Percentiles rank a stretch among this genome's conserved stretches.
Conservation (phyloP, 1,284 basidiomycete genomes). For the Sphagnurus paluster region DNA sequence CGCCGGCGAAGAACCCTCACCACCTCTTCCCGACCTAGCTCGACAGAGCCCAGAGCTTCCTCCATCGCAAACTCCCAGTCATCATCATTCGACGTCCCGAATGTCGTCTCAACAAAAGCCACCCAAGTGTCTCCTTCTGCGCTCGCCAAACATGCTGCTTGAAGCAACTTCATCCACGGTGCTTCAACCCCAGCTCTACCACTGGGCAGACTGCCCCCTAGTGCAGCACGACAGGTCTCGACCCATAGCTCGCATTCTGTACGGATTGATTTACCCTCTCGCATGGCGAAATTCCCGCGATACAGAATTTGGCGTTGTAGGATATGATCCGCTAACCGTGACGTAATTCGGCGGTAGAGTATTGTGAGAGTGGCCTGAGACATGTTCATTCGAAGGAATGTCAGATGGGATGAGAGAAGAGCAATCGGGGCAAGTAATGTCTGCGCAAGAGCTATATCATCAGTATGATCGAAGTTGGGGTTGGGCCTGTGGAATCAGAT, state of each 20-base stretch:
- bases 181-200: conserved; percentile 52
- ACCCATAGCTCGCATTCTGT: conserved; percentile 80
- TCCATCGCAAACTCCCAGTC: conserved; percentile 49
- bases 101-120: conserved; percentile 42
- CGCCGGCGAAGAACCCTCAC: conserved; percentile 48
- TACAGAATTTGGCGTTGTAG: conserved; percentile 80
- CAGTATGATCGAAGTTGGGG: conserved; percentile 23
- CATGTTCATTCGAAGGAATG: conserved; percentile 60
- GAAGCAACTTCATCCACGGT: conserved; percentile 72
- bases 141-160: conserved; percentile 66
- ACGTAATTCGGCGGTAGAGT: conserved; percentile 71
- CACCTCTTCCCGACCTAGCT: conserved; percentile 56
- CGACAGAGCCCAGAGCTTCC: conserved; percentile 46
- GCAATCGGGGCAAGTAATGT: conserved; percentile 72
- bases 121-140: conserved; percentile 55
- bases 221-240: conserved; percentile 64
- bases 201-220: conserved; percentile 43
- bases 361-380: conserved; percentile 53
- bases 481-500: conserved; percentile 12
- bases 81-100: conserved; percentile 41
- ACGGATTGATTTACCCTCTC: conserved; percentile 56
- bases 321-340: conserved; percentile 71
- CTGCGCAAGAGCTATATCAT: conserved; percentile 59
- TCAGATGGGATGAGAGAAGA: conserved; percentile 71
- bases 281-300: conserved; percentile 63